These are phyloP conservation scores for Rhodamnia argentea DNA, from an alignment of 345 rosid species.

Conservation along the genomic window DNA sequence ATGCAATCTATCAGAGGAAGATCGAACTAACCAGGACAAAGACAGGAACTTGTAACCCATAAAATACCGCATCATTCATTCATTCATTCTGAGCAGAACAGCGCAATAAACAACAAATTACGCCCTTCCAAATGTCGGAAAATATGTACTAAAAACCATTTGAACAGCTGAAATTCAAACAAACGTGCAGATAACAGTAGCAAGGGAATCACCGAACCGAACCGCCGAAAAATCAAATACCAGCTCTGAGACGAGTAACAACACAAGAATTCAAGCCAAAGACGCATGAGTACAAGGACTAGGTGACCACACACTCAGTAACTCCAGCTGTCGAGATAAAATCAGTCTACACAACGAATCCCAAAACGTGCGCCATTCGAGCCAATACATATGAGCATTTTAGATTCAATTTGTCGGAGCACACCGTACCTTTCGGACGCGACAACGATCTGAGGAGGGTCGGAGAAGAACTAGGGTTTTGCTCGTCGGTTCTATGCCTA, in stretches of 20 bases:
- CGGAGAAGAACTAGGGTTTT: not conserved
- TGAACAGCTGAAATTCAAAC: not conserved
- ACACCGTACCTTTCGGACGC: not conserved
- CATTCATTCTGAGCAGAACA: not conserved
- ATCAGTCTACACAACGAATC: not conserved
- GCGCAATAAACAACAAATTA: not conserved
- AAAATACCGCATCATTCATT: not conserved
- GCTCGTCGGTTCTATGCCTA: not conserved
- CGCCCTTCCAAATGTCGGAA: not conserved
- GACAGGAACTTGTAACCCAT: not conserved
- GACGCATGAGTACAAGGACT: not conserved
- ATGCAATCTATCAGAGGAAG: not conserved
- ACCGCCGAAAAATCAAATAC: not conserved
- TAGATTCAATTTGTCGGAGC: not conserved
- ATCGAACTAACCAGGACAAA: not conserved
- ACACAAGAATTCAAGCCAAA: not conserved
- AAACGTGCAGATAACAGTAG: not conserved
- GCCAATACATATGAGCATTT: not conserved
- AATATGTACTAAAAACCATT: not conserved
- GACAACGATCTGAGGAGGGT: not conserved
- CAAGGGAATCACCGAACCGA: not conserved
- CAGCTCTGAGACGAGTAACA: not conserved
- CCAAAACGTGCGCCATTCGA: not conserved
- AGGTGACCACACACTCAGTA: not conserved
- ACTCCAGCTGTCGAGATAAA: not conserved